Evolutionary conservation across 148 eudicot genomes (phyloP), one percentile per base, ranked within the genome.

Genomic region (Persicaria maculosa): DNA sequence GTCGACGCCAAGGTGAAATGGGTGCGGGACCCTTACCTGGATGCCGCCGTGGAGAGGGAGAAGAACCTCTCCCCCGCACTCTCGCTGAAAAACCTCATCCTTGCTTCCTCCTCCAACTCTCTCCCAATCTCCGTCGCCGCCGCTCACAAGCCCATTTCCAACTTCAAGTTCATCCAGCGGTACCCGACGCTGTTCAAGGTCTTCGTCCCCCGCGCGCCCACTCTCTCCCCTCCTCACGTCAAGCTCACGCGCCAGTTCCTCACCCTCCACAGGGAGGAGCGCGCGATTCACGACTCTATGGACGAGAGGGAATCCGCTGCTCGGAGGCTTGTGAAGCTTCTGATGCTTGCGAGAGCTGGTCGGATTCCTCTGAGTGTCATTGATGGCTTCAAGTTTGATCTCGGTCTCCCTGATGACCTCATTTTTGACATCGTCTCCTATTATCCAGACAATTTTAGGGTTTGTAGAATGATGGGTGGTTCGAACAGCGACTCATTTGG

Each of bases 361-460:
- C 79, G 69, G 43, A 76, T 89, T 55, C 90, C 92, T 11, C 4
- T 91, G 40, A 19, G 47, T 53, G 70, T 87, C 20, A 80, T 91
- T 68, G 88, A 89, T 48, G 79, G 72, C 75, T 61, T 91, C 4
- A 79, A 52, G 74, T 88, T 84, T 76, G 97, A 91, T 78, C 52
- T 91, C 77, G 94, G 97, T 47, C 52, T 91, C 82, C 90, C 93
- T 10, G 74, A 77, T 36, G 77, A 88, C 83, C 88, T 77, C 74
- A 48, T 83, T 47, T 75, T 83, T 44, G 80, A 83, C 2, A 48
- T 91, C 20, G 80, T 86, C 47, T 83, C 89, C 0, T 85, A 80
- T 44, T 91, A 75, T 80, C 93, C 93, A 0, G 92, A 91, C n/a
- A 85, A 81, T 67, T 91, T 91, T 83, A 81, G 81, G 80, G 55